These are phyloP conservation scores for Sporisorium iseilematis-ciliati DNA, from an alignment of 1,284 basidiomycete genomes.

Conservation along the genomic window DNA sequence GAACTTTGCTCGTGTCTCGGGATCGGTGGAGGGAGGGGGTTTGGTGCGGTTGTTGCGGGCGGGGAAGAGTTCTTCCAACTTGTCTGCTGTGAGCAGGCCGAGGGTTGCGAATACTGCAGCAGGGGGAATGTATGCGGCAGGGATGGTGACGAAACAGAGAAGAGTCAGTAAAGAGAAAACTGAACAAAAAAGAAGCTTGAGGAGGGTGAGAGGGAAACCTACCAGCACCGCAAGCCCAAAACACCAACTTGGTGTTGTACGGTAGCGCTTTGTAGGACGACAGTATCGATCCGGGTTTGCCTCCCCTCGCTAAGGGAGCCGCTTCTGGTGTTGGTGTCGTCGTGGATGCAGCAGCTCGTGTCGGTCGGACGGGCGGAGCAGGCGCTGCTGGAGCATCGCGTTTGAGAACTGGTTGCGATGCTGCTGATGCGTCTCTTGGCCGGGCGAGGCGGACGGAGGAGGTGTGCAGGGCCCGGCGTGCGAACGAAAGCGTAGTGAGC, in stretches of 20 bases:
- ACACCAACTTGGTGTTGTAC: constrained; percentile 39
- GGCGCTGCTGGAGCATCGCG: constrained; percentile 16
- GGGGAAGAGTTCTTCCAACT: constrained; percentile 43
- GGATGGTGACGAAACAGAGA: background rate
- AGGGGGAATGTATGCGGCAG: too few relatives aligned
- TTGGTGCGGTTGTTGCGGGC: constrained; percentile 25
- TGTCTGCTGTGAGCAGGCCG: constrained; percentile 36
- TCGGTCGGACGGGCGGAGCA: background rate
- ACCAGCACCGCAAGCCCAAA: constrained; percentile 42
- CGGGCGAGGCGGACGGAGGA: background rate
- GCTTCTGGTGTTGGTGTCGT: background rate
- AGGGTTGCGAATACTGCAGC: constrained; percentile 25
- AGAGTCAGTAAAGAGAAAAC: background rate
- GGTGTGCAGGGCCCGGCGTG: background rate
- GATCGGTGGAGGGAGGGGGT: background rate
- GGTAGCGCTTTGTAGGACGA: constrained; percentile 23
- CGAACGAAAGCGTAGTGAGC: background rate
- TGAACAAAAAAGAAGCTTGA: background rate
- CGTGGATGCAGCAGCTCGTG: background rate
- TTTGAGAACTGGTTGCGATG: constrained; percentile 23
- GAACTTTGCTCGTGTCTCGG: constrained; percentile 4
- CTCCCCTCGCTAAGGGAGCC: constrained; percentile 4
- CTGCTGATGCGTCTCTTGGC: background rate
- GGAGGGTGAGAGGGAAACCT: constrained; percentile 1
- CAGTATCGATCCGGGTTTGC: constrained; percentile 18